These are phyloP conservation scores for Calonectria pauciramosa DNA, from an alignment of 2,329 filamentous ascomycete genomes.

Conservation along the genomic window DNA sequence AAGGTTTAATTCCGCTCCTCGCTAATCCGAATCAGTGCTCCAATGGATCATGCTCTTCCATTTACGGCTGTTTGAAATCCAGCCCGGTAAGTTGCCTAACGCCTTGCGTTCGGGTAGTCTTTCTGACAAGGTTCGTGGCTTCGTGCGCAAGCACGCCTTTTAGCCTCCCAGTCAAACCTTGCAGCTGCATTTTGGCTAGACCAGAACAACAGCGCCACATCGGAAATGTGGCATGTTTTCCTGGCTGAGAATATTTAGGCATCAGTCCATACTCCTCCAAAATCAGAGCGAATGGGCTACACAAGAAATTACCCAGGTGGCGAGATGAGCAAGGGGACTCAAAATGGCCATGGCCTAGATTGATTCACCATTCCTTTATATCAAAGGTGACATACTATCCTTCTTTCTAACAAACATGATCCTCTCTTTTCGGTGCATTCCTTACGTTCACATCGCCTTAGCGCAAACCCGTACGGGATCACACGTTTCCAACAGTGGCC, in stretches of 20 bases:
- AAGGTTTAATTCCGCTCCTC: background rate
- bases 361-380: background rate
- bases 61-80: background rate
- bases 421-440: background rate
- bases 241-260: background rate
- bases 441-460: background rate
- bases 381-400: background rate
- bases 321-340: background rate
- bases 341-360: background rate
- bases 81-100: background rate
- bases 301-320: background rate
- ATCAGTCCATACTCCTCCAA: fast-evolving
- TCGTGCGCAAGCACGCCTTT: background rate
- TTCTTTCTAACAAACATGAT: background rate
- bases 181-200: background rate
- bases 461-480: too few species aligned
- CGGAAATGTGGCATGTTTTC: background rate
- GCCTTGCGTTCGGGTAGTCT: background rate
- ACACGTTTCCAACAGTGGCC: background rate
- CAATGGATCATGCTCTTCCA: background rate
- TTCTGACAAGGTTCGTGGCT: background rate
- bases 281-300: background rate
- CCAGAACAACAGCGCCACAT: background rate
- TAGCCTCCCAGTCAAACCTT: background rate
- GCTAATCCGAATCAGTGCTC: background rate